Base-by-base conservation (phyloP, 1,284 basidiomycete genomes). In the Ganoderma lucidum region DNA sequence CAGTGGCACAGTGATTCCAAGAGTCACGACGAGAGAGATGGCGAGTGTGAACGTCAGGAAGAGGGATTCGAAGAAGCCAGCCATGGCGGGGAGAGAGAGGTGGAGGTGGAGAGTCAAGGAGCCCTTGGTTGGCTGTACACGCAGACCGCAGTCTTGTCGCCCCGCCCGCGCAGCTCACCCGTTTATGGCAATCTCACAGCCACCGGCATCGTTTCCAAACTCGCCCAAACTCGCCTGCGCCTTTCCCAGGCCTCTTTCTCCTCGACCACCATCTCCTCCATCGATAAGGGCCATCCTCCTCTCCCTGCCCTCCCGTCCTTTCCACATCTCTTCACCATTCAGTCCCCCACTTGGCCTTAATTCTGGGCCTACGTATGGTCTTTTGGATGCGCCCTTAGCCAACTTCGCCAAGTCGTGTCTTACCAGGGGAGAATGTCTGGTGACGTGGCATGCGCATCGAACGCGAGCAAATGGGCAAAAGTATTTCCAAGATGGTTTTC, bases 1-100 rank as follows among this genome's bases (percentile, higher is more conserved):
- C 14, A 93, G 79, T 2, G 92, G 92, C 1, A 93, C 89, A 14
- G 80, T 76, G 39, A 83, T 73, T 45, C 77, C 65, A 19, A 82
- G 73, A 28, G 88, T 81, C 30, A 90, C 76, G 32, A 80, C 83
- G n/a, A 92, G 78, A 39, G 85, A 87, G 12, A 92, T 77, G 3
- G 85, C 59, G 2, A 90, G 63, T n/a, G 83, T 74, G 3, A 87
- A 81, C 5, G 80, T 63, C 59, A 87, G 65, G 30, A 80, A 71
- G n/a, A 75, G 17, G 12, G 73, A 32, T 15, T 73, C 68, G 8
- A 74, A 55, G 53, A 73, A 4, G 6, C 62, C 44, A 32, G 64
- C 63, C 65, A 86, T 75, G 66, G 62, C 23, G 68, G 70, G 68
- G 64, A 72, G 81, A 84, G 83, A 74, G 76, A 78, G 76, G 78